Conservation (phyloP, 768 basidiomycete genomes). For the Mycena galericulata region DNA sequence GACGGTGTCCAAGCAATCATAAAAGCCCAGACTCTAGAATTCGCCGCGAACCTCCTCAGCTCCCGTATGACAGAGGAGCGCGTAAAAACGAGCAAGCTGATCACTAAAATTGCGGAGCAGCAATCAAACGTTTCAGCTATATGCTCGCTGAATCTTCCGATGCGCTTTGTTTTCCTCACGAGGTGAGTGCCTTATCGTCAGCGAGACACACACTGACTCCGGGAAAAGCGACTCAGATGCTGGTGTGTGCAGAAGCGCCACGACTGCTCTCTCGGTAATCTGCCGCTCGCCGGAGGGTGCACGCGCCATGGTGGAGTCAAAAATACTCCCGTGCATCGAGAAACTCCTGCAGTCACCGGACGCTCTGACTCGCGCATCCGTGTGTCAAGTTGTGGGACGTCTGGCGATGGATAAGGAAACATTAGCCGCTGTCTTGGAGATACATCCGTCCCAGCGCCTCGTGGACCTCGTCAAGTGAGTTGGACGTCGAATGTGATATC, state of each 20-base stretch:
- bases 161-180: not conserved
- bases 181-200: not conserved
- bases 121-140: not conserved
- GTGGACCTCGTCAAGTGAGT: not conserved
- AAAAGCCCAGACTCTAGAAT: not conserved
- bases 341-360: not conserved
- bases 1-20: not conserved
- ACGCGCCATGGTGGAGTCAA: not conserved
- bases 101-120: not conserved
- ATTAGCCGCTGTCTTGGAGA: not conserved
- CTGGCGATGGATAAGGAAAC: not conserved
- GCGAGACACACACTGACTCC: too few relatives aligned
- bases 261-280: not conserved
- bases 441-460: not conserved
- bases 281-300: not conserved
- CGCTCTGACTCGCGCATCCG: not conserved
- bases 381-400: not conserved
- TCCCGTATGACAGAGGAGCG: not conserved
- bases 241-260: not conserved
- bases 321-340: not conserved
- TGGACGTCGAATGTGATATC: not conserved
- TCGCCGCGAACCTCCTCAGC: not conserved
- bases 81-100: not conserved
- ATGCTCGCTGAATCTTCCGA: not conserved
- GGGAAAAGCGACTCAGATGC: not conserved